Evolutionary conservation across 2,329 filamentous ascomycete species (phyloP), one percentile per base, ranked within the genome.

Genomic region (Apiospora phragmitis): DNA sequence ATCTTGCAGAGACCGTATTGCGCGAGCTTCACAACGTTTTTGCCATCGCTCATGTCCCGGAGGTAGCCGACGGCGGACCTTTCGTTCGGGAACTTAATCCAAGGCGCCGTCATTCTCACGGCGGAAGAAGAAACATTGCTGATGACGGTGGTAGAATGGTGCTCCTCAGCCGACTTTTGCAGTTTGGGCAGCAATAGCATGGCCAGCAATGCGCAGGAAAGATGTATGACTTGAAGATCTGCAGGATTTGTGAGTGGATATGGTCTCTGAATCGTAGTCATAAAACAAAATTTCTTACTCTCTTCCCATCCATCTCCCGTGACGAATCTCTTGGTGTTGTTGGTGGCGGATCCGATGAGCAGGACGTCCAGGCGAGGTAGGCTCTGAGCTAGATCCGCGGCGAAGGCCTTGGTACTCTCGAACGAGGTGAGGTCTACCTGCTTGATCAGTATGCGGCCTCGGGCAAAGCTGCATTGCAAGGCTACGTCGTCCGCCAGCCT

Each of bases 151-250:
- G 55, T 32, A 1, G 55, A 7, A 11, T n/a, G 55, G 55, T 14
- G 9, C 55, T 62, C 32, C 4, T 35, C 18, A 8, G 55, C 55
- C 9, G 55, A 62, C 8, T 12, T n/a, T 38, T 62, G 55, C 18
- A 62, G 55, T n/a, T 62, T 62, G 32, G 55, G 55, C 8, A 62
- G 55, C 32, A 62, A 5, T 3, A 62, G 32, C 2, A 62, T 11
- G 29, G 32, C 11, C 9, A 62, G 55, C 21, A 62, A 24, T 2
- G 55, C 55, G 55, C 55, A 62, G 21, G 55, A 38, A 8, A 62
- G 55, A n/a, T 62, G 55, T 4, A 62, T 62, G 9, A 62, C 55
- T n/a, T 62, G 55, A 32, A 62, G 55, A n/a, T 62, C 55, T 62
- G n/a, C n/a, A n/a, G n/a, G n/a, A n/a, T n/a, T n/a, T n/a, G n/a